A percentile compares a stretch with the other conserved stretches of the same genome.
Conservation (phyloP, 1,139 yeast species). For the Taphrina deformans region DNA sequence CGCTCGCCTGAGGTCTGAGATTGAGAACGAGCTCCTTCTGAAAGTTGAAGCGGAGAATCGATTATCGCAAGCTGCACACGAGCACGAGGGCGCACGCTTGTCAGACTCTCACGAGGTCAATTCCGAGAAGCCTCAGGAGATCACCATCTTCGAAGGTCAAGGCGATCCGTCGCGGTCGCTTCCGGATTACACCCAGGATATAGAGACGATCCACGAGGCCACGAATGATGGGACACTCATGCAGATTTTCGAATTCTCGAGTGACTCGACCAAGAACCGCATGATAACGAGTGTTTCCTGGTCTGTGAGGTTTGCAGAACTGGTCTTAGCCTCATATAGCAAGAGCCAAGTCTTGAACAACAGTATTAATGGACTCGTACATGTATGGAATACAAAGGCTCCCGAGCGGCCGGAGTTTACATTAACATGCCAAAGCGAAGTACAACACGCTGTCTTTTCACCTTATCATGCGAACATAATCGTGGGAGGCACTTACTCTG, state of each 20-base stretch:
- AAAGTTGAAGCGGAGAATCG: constrained; percentile 4
- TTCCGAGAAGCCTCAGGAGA: neutral
- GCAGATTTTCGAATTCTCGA: constrained; percentile 40
- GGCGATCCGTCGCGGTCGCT: neutral
- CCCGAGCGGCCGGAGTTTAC: constrained; percentile 53
- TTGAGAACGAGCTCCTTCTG: constrained; percentile 38
- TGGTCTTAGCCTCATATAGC: constrained; percentile 48
- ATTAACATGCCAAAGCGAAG: constrained; percentile 52
- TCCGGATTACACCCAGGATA: neutral
- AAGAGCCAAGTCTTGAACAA: constrained; percentile 37
- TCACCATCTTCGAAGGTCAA: neutral
- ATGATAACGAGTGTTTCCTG: constrained; percentile 50
- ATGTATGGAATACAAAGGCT: constrained; percentile 50
- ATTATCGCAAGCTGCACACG: neutral
- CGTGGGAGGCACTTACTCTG: constrained; percentile 54
- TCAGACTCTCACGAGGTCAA: neutral
- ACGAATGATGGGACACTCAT: constrained; percentile 23
- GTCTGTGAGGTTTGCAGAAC: constrained; percentile 50
- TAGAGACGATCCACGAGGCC: neutral
- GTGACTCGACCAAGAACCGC: constrained; percentile 42
- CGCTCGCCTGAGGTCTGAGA: constrained; percentile 38
- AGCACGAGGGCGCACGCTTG: neutral
- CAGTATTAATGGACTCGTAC: constrained; percentile 43
- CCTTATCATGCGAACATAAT: constrained; percentile 47
- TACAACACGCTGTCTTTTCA: constrained; percentile 50